Percentiles rank a stretch among this genome's conserved stretches.
Conservation (phyloP, 495 filamentous ascomycete species). For the Penicillium psychrofluorescens region DNA sequence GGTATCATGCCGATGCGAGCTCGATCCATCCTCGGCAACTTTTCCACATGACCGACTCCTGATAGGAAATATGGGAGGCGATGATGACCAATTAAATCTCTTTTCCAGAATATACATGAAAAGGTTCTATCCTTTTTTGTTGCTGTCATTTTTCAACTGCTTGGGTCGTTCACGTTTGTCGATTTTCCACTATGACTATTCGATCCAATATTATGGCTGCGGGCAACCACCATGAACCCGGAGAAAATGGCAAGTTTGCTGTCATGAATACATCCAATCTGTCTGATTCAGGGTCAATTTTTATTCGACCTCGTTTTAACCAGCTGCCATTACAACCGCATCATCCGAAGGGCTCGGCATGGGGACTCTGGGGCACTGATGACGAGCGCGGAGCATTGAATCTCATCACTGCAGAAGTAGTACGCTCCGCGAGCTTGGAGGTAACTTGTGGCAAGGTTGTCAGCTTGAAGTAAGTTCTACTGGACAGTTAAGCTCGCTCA, state of each 20-base stretch:
- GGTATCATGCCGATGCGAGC: not conserved
- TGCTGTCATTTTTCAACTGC: no score
- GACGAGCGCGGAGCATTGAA: conserved; percentile 43
- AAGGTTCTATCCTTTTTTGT: no score
- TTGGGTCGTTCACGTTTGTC: not conserved
- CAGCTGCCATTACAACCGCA: conserved; percentile 31
- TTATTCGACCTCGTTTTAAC: conserved; percentile 20
- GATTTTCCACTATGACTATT: not conserved
- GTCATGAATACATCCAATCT: not conserved
- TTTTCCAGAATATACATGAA: no score
- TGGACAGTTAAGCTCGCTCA: not conserved
- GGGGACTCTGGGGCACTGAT: conserved; percentile 41
- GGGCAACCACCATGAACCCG: not conserved
- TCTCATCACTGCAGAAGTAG: conserved; percentile 29
- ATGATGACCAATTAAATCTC: no score
- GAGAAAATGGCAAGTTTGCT: not conserved
- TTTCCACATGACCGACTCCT: not conserved
- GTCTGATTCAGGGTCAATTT: not conserved
- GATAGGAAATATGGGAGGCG: not conserved
- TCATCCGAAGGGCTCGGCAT: conserved; percentile 37
- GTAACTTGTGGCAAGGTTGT: conserved; percentile 30
- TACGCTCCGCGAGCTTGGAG: conserved; percentile 32
- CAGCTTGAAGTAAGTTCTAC: conserved; percentile 9
- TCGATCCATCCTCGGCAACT: not conserved
- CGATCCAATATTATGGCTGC: not conserved